Evolutionary conservation across 768 basidiomycete genomes (phyloP).

Genomic region (Hericium rajendrae): DNA sequence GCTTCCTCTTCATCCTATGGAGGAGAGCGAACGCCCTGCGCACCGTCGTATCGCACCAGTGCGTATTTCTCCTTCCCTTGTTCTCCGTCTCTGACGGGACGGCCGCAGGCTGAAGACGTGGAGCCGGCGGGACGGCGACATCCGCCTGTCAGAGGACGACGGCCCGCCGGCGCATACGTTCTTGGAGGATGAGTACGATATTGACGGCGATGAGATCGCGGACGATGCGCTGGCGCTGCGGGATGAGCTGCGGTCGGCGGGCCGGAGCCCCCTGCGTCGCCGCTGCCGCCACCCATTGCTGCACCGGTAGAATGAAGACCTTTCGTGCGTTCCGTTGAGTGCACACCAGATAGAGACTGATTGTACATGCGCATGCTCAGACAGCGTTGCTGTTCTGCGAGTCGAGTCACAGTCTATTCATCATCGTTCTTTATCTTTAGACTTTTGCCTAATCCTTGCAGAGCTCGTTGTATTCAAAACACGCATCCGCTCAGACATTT

Average conservation of each 20-base stretch:
- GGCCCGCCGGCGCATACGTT: constrained; percentile 57
- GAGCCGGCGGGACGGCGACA: constrained; percentile 40
- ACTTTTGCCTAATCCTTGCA: too few relatives aligned
- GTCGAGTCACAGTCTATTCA: too few relatives aligned
- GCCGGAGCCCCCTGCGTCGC: background rate
- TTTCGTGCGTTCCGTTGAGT: too few relatives aligned
- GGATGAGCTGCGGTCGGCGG: background rate
- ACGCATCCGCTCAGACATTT: too few relatives aligned
- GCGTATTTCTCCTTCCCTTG: constrained; percentile 22
- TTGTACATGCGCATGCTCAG: too few relatives aligned
- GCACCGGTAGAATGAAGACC: too few relatives aligned
- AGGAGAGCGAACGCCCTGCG: constrained; percentile 44
- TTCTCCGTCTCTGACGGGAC: background rate
- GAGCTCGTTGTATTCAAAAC: too few relatives aligned
- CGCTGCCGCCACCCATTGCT: too few relatives aligned
- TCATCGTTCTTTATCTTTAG: too few relatives aligned
- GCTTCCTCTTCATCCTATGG: constrained; percentile 52
- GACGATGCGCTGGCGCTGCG: background rate
- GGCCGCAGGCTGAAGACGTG: constrained; percentile 45
- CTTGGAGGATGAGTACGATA: constrained; percentile 43
- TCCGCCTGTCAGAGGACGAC: constrained; percentile 59
- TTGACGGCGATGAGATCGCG: constrained; percentile 21
- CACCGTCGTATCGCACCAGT: constrained; percentile 45
- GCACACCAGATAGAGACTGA: too few relatives aligned
- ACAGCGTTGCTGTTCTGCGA: too few relatives aligned